Conservation (phyloP, 1,139 yeast species). For the Williopsis jadinii region DNA sequence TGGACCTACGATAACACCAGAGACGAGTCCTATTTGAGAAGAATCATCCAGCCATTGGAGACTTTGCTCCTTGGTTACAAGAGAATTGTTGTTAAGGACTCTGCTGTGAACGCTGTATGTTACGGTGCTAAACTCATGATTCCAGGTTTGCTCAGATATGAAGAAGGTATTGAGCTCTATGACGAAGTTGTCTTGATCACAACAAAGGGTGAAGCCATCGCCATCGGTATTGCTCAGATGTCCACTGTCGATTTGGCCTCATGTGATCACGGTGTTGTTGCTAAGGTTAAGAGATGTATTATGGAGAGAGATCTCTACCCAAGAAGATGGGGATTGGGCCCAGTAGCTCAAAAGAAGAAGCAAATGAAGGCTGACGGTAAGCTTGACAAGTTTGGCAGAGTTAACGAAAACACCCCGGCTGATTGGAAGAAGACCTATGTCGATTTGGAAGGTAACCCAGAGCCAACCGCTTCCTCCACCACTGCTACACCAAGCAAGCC, state of each 20-base stretch:
- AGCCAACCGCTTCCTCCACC: conserved; percentile 27
- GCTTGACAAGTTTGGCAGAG: conserved; percentile 91
- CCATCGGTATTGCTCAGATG: conserved; percentile 98
- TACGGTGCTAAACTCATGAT: conserved; percentile 99
- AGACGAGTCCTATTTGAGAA: conserved; percentile 92
- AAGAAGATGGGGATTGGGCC: conserved; percentile 99
- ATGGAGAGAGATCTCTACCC: conserved; percentile 99
- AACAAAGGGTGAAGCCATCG: conserved; percentile 99
- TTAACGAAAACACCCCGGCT: conserved; percentile 88
- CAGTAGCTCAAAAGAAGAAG: conserved; percentile 97
- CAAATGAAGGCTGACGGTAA: conserved; percentile 97
- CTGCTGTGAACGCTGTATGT: conserved; percentile 97
- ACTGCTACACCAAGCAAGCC: conserved; percentile 41
- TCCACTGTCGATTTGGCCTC: conserved; percentile 93
- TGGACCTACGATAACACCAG: conserved; percentile 96
- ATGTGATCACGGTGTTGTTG: conserved; percentile 98
- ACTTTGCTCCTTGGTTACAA: conserved; percentile 89
- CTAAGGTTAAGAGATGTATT: conserved; percentile 97
- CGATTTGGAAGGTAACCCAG: conserved; percentile 63
- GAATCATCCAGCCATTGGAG: conserved; percentile 92
- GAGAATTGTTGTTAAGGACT: conserved; percentile 95
- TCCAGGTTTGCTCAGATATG: conserved; percentile 96
- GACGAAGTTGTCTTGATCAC: conserved; percentile 98
- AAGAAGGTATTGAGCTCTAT: conserved; percentile 93
- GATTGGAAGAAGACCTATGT: conserved; percentile 86